phyloP scores from a whole-genome alignment of 345 rosid species.

The Pugionium cornutum region DNA sequence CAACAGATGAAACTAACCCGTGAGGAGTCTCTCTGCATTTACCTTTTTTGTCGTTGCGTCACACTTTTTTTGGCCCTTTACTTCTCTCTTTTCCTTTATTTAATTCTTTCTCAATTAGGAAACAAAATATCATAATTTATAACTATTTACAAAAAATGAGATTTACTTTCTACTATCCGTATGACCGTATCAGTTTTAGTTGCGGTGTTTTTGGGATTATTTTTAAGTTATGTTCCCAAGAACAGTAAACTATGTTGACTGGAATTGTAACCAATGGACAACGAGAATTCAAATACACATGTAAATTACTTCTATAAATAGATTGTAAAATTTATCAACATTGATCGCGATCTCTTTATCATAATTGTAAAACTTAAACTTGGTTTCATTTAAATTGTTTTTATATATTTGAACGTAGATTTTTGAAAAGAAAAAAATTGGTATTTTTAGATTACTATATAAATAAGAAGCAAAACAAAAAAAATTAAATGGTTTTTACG shows the following conservation, averaged over 20 bases:
- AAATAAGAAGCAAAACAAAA: too few relatives aligned
- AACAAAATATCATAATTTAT: too few relatives aligned
- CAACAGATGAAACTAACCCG: constrained; percentile 36
- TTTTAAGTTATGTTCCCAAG: not conserved
- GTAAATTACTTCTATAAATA: not conserved
- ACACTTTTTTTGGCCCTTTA: constrained; percentile 16
- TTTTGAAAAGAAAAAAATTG: too few relatives aligned
- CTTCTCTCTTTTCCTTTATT: not conserved
- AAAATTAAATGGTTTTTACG: too few relatives aligned
- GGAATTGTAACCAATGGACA: constrained; percentile 7
- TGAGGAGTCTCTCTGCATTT: constrained; percentile 33
- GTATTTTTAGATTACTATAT: too few relatives aligned
- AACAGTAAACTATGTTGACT: constrained; percentile 27
- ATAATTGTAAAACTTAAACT: too few relatives aligned
- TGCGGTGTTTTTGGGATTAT: not conserved
- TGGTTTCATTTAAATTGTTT: too few relatives aligned
- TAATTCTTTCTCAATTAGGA: not conserved
- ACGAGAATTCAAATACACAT: constrained; percentile 13
- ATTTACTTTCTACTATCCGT: too few relatives aligned
- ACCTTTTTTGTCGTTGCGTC: constrained; percentile 32
- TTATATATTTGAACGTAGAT: too few relatives aligned
- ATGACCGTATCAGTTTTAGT: not conserved
- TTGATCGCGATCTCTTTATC: not conserved
- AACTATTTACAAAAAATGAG: too few relatives aligned
- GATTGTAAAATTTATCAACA: not conserved